Evolutionary conservation across 2,329 filamentous ascomycete genomes (phyloP), one percentile per base, ranked within the genome.

Genomic region (Clonostachys rosea): DNA sequence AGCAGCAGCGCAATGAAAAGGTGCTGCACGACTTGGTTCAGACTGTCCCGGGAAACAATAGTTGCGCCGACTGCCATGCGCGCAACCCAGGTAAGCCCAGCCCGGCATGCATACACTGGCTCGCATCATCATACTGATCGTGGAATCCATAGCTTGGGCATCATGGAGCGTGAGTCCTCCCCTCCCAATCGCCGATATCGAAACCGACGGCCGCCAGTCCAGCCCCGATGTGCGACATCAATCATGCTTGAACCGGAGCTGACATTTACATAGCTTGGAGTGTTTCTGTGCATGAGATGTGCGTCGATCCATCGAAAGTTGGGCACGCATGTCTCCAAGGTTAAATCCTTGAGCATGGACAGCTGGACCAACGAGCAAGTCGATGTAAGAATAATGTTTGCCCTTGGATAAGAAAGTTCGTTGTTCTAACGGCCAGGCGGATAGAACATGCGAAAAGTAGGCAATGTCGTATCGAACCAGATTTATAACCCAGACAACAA

Each of bases 261-360:
- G 24, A 30, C 24, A 30, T 30, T 30, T 10, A 10, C n/a, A 39
- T 54, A 96, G 89, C 74, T 99, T 69, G 94, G 94, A 50, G 83
- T 97, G 54, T 99, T 99, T 65, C 76, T 99, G 44, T 99, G 94
- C 71, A 95, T 99, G 88, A 89, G 94, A 64, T 99, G 94, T 75
- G 94, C 91, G 46, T 82, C 91, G 47, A 81, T 97, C 61, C 94
- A 99, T 73, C 89, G 94, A 62, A 97, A 97, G 70, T 76, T 99
- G 60, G 94, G 94, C 51, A 97, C 94, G 39, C 94, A 99, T 68
- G 90, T 99, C 53, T 96, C 91, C 55, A 99, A 99, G 68, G 91
- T 99, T 74, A 99, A 99, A 70, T 97, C 91, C 36, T 70, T 99
- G 71, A 97, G 88, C 67, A 97, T 99, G 91, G 94, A 99, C 69